Conservation (phyloP, 441 rosid species). For the Arabidopsis hybrid region DNA sequence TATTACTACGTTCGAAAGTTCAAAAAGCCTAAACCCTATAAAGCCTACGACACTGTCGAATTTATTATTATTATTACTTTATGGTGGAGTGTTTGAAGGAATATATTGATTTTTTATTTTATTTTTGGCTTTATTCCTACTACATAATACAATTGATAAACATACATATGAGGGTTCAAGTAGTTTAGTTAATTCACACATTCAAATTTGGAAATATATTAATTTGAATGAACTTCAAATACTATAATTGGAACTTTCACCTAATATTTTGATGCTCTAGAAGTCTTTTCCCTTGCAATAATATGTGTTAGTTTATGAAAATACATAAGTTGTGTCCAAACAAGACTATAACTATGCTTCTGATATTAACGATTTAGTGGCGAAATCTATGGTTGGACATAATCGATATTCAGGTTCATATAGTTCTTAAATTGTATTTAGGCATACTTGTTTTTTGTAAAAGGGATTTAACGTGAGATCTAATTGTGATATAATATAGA, state of each 20-base stretch:
- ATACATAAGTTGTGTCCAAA: background rate
- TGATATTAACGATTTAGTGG: background rate
- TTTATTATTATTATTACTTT: conserved; percentile 17
- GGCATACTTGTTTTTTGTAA: background rate
- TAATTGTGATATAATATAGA: background rate
- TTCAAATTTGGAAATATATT: background rate
- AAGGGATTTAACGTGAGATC: background rate
- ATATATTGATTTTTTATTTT: background rate
- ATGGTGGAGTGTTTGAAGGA: conserved; percentile 22
- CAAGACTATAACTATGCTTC: background rate
- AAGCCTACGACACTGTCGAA: conserved; percentile 30
- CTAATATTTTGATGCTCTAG: background rate
- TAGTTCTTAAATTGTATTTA: background rate
- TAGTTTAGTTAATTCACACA: conserved; percentile 7
- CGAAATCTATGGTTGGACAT: background rate
- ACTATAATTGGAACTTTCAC: background rate
- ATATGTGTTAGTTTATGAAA: background rate
- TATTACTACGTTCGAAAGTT: conserved; percentile 35
- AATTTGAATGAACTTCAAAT: background rate
- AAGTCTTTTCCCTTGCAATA: background rate
- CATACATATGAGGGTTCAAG: background rate
- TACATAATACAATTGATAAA: conserved; percentile 5
- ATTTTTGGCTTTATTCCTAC: conserved; percentile 25
- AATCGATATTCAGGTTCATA: background rate
- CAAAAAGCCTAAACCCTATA: conserved; percentile 43